phyloP scores from a whole-genome alignment of 192 early-diverging fungal genomes.

The Pecoramyces ruminantium region DNA sequence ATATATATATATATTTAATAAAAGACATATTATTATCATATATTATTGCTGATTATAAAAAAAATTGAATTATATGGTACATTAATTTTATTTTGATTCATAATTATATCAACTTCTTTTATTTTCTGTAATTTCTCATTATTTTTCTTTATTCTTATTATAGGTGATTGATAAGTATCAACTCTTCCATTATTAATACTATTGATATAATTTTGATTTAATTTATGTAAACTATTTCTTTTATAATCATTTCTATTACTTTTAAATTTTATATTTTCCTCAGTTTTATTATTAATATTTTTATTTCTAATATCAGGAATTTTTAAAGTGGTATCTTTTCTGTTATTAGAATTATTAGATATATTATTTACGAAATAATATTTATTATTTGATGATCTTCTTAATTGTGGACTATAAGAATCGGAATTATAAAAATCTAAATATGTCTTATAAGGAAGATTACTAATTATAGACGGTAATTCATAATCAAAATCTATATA shows the following conservation, averaged over 20 bases:
- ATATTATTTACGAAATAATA: background rate
- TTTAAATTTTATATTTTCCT: background rate
- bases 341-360: background rate
- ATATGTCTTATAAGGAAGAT: background rate
- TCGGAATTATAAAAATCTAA: background rate
- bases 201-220: background rate
- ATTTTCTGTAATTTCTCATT: background rate
- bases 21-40: too few relatives aligned
- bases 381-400: background rate
- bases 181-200: background rate
- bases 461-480: background rate
- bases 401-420: background rate
- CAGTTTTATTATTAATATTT: background rate
- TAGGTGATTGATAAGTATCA: background rate
- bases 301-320: background rate
- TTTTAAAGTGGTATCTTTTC: background rate
- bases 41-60: background rate
- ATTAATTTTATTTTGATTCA: background rate
- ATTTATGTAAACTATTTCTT: background rate
- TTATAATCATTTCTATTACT: background rate
- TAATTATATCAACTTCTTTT: background rate
- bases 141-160: background rate
- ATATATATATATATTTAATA: too few relatives aligned
- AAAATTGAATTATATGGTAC: background rate
- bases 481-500: background rate